Evolutionary conservation across 2,329 filamentous ascomycete species (phyloP).

Genomic region (Beauveria sp.): DNA sequence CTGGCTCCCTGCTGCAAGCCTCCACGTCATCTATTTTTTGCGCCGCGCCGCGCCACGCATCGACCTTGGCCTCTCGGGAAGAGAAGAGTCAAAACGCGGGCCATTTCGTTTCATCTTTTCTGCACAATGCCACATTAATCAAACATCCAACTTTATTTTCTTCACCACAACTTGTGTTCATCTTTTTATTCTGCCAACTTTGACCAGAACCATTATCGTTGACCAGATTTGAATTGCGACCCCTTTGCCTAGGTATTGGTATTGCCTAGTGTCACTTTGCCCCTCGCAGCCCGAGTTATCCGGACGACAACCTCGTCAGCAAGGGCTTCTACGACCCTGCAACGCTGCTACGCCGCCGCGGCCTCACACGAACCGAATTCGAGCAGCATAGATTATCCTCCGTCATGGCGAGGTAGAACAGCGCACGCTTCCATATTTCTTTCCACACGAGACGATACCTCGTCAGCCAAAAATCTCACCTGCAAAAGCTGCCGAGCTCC

Average conservation of each 20-base stretch:
- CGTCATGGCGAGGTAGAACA: not conserved
- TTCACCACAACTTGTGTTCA: no score
- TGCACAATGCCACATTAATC: no score
- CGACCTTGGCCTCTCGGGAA: not conserved
- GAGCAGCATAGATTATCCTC: not conserved
- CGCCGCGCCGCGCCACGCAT: no score
- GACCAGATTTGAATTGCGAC: no score
- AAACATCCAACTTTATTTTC: no score
- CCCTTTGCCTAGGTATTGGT: no score
- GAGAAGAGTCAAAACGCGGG: not conserved
- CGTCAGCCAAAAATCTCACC: not conserved
- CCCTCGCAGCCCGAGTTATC: not conserved
- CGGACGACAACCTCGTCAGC: not conserved
- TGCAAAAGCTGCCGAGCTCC: not conserved
- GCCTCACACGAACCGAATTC: not conserved
- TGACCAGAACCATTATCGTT: no score
- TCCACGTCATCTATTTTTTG: not conserved
- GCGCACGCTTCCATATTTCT: not conserved
- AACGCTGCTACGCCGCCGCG: not conserved
- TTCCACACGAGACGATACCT: no score
- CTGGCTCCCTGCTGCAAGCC: not conserved
- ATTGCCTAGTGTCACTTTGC: no score
- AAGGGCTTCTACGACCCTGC: not conserved
- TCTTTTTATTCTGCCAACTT: no score
- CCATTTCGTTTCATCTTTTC: not conserved